phyloP scores from a whole-genome alignment of 2,329 filamentous ascomycete genomes.

The Huntiella savannae region DNA sequence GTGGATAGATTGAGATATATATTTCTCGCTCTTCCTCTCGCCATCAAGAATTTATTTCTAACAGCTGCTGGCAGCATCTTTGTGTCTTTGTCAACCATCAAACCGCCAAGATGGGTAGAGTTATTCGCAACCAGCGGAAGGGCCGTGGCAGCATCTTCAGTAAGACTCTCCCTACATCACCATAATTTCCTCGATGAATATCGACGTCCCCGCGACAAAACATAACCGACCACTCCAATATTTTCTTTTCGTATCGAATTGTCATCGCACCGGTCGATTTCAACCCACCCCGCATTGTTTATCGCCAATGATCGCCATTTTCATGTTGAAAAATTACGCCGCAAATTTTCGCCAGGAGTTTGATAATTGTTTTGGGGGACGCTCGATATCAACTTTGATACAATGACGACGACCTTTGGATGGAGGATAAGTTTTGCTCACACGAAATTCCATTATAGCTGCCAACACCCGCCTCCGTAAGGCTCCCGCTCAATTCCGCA shows the following conservation, averaged over 20 bases:
- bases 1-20: conserved; percentile 6
- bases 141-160: conserved; percentile 40
- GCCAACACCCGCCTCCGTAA: conserved; percentile 86
- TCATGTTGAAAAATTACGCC: too few species aligned
- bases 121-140: conserved; percentile 49
- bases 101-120: conserved; percentile 30
- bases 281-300: not conserved
- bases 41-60: conserved; percentile 9
- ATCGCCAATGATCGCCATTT: conserved; percentile 11
- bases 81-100: conserved; percentile 12
- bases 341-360: too few species aligned
- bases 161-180: conserved; percentile 18
- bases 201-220: too few species aligned
- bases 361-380: too few species aligned
- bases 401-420: conserved; percentile 13
- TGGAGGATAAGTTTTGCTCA: conserved; percentile 12
- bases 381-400: too few species aligned
- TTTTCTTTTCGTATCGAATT: too few species aligned
- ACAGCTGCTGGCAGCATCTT: conserved; percentile 12
- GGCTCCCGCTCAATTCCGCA: conserved; percentile 68
- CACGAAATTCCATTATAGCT: conserved; percentile 25
- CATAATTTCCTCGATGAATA: not conserved
- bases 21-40: conserved; percentile 1
- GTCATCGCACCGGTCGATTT: too few species aligned
- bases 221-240: too few species aligned